Percentiles rank a stretch among this genome's conserved stretches.
phyloP scores from a whole-genome alignment of 1,284 basidiomycete genomes.

The Malassezia caprae region DNA sequence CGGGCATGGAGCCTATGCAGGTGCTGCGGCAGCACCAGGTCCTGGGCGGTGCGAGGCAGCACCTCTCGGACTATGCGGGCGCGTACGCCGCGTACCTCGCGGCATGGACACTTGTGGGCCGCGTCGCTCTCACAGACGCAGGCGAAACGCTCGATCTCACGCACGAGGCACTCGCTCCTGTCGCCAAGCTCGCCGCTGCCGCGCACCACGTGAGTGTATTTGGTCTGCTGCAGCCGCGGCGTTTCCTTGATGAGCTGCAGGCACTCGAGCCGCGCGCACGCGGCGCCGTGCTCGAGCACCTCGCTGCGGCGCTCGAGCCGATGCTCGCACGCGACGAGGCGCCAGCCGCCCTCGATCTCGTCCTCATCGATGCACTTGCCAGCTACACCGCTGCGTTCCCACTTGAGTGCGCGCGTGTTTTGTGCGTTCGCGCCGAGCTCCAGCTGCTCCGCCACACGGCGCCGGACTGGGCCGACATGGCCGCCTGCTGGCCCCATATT shows the following conservation, averaged over 20 bases:
- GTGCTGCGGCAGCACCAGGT: constrained; percentile 23
- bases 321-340: constrained; percentile 24
- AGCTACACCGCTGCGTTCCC: constrained; percentile 20
- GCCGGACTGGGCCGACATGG: not conserved
- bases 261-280: not conserved
- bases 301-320: constrained; percentile 16
- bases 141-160: not conserved
- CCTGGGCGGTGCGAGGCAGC: constrained; percentile 22
- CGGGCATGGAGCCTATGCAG: constrained; percentile 6
- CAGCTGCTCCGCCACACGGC: constrained; percentile 13
- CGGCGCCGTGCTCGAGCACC: constrained; percentile 26
- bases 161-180: constrained; percentile 12
- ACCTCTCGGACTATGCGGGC: constrained; percentile 3
- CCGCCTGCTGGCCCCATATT: too few species aligned
- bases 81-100: constrained; percentile 6
- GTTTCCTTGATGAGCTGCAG: not conserved
- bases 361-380: constrained; percentile 14
- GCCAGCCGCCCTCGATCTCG: constrained; percentile 15
- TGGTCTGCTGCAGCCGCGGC: constrained; percentile 18
- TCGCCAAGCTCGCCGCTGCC: constrained; percentile 12
- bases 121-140: not conserved
- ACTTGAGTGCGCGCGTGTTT: constrained; percentile 22
- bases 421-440: constrained; percentile 22
- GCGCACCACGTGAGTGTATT: constrained; percentile 25
- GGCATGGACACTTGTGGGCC: not conserved